Conservation (phyloP, 495 filamentous ascomycete species). For the Podospora comata region DNA sequence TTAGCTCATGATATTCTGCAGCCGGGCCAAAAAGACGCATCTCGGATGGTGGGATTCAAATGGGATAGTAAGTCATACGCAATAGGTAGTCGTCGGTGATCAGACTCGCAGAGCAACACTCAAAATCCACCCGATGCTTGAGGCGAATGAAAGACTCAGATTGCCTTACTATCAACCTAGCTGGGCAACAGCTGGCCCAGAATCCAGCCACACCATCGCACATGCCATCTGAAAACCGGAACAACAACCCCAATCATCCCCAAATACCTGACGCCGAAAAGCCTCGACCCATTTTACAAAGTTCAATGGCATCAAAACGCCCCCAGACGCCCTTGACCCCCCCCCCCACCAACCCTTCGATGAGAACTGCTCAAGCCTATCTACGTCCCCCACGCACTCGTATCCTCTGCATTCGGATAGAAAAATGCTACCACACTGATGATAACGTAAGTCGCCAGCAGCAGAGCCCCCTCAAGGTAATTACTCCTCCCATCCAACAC, state of each 20-base stretch:
- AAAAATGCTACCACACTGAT: conserved; percentile 60
- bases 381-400: conserved; percentile 31
- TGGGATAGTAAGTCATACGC: too few species aligned
- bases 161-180: background rate
- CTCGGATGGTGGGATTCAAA: too few species aligned
- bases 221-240: background rate
- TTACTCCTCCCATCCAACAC: conserved; percentile 77
- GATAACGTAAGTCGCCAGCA: conserved; percentile 74
- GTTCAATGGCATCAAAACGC: background rate
- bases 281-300: background rate
- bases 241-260: background rate
- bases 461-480: conserved; percentile 73
- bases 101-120: background rate
- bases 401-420: conserved; percentile 51
- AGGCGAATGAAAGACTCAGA: background rate
- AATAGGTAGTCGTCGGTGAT: too few species aligned
- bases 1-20: background rate
- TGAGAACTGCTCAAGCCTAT: background rate
- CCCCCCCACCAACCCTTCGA: background rate
- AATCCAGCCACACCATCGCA: background rate
- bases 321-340: background rate
- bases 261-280: background rate
- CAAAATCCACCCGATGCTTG: background rate
- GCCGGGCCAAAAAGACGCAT: background rate
- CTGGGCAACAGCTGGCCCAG: background rate